phyloP scores from a whole-genome alignment of 2,329 filamentous ascomycete species.

The Alternaria sp. region DNA sequence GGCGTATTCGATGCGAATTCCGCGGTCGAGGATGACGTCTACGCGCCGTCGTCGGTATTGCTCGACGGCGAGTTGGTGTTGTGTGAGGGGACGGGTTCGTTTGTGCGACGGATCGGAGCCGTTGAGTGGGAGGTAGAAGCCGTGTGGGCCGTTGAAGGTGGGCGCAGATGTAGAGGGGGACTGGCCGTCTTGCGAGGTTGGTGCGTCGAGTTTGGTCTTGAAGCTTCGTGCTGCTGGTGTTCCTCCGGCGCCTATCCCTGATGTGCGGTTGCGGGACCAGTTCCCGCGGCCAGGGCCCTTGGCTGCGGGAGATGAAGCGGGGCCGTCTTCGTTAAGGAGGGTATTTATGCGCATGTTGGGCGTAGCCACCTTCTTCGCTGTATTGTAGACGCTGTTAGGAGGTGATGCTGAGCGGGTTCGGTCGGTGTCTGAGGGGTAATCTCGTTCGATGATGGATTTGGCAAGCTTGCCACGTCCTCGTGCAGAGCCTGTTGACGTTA shows the following conservation, averaged over 20 bases:
- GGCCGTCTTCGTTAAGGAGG: constrained; percentile 56
- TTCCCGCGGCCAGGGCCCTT: constrained; percentile 61
- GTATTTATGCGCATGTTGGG: constrained; percentile 59
- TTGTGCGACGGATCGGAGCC: constrained; percentile 57
- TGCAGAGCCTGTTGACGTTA: constrained; percentile 40
- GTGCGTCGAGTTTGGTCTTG: constrained; percentile 47
- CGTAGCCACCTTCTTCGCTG: constrained; percentile 43
- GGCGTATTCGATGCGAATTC: constrained; percentile 72
- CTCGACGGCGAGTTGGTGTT: constrained; percentile 83
- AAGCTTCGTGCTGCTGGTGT: constrained; percentile 38
- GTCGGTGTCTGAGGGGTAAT: constrained; percentile 56
- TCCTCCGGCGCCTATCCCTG: constrained; percentile 15
- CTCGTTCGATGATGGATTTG: constrained; percentile 46
- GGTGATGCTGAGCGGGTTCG: constrained; percentile 57
- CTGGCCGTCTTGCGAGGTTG: constrained; percentile 43
- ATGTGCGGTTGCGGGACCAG: constrained; percentile 54
- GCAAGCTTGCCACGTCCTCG: constrained; percentile 47
- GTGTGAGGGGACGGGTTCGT: constrained; percentile 77
- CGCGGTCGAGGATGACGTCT: constrained; percentile 82
- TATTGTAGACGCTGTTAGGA: constrained; percentile 52
- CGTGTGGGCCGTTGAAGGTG: constrained; percentile 61
- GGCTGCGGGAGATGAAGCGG: constrained; percentile 41
- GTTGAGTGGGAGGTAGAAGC: constrained; percentile 60
- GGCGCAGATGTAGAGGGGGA: constrained; percentile 44
- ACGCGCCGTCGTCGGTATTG: constrained; percentile 79